Evolutionary conservation across 805 yeast species (phyloP).

Genomic region (Maudiozyma saulgeensis): DNA sequence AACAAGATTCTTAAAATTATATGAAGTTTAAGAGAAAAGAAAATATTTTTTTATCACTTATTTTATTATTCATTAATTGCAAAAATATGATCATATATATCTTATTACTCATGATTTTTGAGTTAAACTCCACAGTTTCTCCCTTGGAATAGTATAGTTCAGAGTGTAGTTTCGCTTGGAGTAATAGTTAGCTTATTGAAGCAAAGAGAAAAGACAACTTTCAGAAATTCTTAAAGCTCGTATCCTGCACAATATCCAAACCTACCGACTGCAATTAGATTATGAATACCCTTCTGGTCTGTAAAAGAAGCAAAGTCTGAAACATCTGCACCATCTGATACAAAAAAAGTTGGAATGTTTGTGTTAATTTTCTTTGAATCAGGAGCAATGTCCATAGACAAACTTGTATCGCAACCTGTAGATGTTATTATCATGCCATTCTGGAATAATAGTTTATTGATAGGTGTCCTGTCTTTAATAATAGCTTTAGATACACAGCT

Average conservation of each 20-base stretch:
- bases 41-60: no score
- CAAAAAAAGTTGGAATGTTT: constrained; percentile 10
- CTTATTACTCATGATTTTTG: no score
- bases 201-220: not conserved
- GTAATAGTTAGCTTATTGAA: not conserved
- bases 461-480: constrained; percentile 14
- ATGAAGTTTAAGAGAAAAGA: no score
- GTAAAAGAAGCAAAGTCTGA: constrained; percentile 7
- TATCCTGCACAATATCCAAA: constrained; percentile 4
- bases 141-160: no score
- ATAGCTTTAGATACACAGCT: constrained; percentile 8
- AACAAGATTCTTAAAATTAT: no score
- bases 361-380: not conserved
- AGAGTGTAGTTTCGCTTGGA: no score
- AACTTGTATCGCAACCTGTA: constrained; percentile 31
- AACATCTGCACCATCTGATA: constrained; percentile 13
- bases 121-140: no score
- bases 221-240: not conserved
- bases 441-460: constrained; percentile 15
- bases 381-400: constrained; percentile 4
- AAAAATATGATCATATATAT: no score
- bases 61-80: no score
- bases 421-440: constrained; percentile 12
- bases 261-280: constrained; percentile 1
- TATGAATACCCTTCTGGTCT: not conserved